Conservation (phyloP, 768 basidiomycete species). For the Piloderma croceum region DNA sequence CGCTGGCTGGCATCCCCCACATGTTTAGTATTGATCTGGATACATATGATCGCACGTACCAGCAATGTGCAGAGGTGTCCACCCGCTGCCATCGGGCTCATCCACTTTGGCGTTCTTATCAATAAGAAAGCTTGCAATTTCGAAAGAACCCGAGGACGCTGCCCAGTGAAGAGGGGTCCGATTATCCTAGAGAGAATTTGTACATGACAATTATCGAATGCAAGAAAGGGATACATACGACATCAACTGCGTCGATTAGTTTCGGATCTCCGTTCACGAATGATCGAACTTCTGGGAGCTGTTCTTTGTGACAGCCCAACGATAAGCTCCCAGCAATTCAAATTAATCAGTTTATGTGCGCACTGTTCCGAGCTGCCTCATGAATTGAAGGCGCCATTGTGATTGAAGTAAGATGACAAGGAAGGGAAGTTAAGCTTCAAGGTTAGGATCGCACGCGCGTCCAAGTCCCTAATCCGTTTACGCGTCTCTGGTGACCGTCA, state of each 20-base stretch:
- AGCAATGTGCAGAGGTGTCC: slow-evolving; percentile 79
- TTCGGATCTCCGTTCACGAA: slow-evolving; percentile 59
- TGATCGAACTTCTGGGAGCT: slow-evolving; percentile 62
- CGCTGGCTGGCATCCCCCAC: slow-evolving; percentile 51
- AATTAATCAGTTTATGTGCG: slow-evolving; percentile 10
- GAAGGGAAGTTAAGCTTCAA: too few species aligned
- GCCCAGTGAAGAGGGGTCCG: slow-evolving; percentile 86
- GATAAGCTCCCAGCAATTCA: not conserved
- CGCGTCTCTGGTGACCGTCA: too few species aligned
- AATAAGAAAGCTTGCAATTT: slow-evolving; percentile 62
- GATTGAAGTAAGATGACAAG: too few species aligned
- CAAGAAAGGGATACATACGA: slow-evolving; percentile 33
- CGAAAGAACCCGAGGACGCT: slow-evolving; percentile 64
- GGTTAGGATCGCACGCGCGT: too few species aligned
- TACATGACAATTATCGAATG: not conserved
- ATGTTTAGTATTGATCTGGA: not conserved
- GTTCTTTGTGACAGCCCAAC: too few species aligned
- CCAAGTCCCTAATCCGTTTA: too few species aligned
- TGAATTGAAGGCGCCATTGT: too few species aligned
- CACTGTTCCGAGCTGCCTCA: slow-evolving; percentile 66
- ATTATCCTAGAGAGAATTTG: slow-evolving; percentile 48
- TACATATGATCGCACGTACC: slow-evolving; percentile 35
- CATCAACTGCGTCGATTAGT: slow-evolving; percentile 57
- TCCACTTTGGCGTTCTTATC: slow-evolving; percentile 68
- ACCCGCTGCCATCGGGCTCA: slow-evolving; percentile 59